A percentile compares a stretch with the other conserved stretches of the same genome.
phyloP scores from a whole-genome alignment of 257 asterid species.

The Salvia hispanica region DNA sequence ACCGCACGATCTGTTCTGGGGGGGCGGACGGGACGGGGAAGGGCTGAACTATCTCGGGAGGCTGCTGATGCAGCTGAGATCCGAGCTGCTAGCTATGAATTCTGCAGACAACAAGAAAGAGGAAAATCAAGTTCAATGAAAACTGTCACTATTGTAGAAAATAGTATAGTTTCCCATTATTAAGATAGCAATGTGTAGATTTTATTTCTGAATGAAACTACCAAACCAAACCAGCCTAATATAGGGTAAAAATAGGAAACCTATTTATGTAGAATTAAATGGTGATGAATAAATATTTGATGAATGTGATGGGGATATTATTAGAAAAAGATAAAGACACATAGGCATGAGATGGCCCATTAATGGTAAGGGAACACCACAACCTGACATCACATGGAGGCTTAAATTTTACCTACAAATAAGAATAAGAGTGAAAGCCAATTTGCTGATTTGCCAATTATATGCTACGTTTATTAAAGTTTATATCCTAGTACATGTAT shows the following conservation, averaged over 20 bases:
- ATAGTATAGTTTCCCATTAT: no score
- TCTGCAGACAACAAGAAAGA: conserved; percentile 24
- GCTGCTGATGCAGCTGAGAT: conserved; percentile 83
- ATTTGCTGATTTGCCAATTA: not conserved
- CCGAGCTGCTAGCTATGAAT: conserved; percentile 63
- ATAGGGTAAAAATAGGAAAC: not conserved
- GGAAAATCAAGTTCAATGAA: conserved; percentile 32
- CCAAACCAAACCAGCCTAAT: no score
- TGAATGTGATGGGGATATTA: not conserved
- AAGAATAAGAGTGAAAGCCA: not conserved
- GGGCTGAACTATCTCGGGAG: conserved; percentile 96
- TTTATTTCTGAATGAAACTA: no score
- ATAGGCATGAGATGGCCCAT: conserved; percentile 32
- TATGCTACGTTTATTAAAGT: no score
- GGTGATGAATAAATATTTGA: not conserved
- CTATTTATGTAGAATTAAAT: not conserved
- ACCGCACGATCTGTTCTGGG: conserved; percentile 97
- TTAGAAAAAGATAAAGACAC: conserved; percentile 13
- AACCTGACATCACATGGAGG: conserved; percentile 34
- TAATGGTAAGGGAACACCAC: conserved; percentile 23
- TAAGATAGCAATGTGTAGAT: no score
- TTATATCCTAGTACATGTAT: no score
- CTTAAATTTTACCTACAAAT: no score
- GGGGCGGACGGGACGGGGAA: conserved; percentile 99
- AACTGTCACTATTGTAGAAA: no score